Conservation (phyloP, 441 rosid species). For the Corymbia citriodora region DNA sequence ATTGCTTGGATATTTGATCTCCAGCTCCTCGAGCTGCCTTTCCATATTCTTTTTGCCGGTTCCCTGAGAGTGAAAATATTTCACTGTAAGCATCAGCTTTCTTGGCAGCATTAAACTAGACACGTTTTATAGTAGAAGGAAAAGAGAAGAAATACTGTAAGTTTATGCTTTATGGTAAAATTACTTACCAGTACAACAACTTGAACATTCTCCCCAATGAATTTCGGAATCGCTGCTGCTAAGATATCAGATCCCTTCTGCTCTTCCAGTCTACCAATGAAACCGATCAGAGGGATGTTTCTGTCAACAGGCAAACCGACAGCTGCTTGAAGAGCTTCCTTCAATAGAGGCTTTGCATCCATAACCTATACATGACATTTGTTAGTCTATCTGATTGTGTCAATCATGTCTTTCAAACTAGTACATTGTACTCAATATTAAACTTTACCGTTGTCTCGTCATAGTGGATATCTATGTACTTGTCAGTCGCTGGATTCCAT, state of each 20-base stretch:
- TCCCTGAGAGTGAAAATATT: slow-evolving; percentile 39
- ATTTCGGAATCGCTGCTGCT: slow-evolving; percentile 58
- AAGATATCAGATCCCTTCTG: slow-evolving; percentile 95
- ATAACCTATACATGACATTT: slow-evolving; percentile 36
- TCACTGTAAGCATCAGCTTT: not conserved
- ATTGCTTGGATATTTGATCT: slow-evolving; percentile 54
- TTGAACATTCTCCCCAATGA: slow-evolving; percentile 58
- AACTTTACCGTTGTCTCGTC: slow-evolving; percentile 55
- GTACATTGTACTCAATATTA: not conserved
- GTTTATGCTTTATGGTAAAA: not conserved
- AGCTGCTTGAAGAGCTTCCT: slow-evolving; percentile 90
- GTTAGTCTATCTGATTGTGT: not conserved
- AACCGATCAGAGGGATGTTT: slow-evolving; percentile 71
- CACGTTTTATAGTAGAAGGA: too few relatives aligned
- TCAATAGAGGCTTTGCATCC: slow-evolving; percentile 74
- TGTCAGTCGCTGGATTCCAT: slow-evolving; percentile 87
- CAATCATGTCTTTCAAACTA: not conserved
- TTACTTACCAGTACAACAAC: slow-evolving; percentile 70
- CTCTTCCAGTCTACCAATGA: slow-evolving; percentile 94
- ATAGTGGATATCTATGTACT: slow-evolving; percentile 55
- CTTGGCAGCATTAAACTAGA: not conserved
- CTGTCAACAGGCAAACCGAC: slow-evolving; percentile 79
- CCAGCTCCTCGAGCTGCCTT: slow-evolving; percentile 54
- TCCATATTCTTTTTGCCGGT: slow-evolving; percentile 85
- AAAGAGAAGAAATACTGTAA: not conserved